A percentile compares a stretch with the other conserved stretches of the same genome.
These are phyloP conservation scores for Canariomyces notabilis DNA, from an alignment of 2,329 filamentous ascomycete genomes.

Conservation along the genomic window DNA sequence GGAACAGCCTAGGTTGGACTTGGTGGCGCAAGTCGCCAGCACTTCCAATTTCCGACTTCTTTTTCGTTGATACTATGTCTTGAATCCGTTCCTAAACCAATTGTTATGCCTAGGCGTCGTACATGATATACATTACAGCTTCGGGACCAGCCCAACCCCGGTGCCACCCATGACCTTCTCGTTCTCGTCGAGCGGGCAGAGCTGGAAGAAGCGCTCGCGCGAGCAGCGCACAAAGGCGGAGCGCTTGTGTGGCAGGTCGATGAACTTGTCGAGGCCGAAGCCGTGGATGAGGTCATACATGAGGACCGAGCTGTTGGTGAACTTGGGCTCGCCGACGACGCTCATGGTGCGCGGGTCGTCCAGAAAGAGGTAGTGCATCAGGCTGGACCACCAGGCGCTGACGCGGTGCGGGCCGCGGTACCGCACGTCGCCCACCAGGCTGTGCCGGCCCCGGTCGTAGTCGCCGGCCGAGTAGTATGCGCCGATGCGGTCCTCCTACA, in stretches of 20 bases:
- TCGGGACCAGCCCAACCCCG: slow-evolving; percentile 48
- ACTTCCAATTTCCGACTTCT: no score
- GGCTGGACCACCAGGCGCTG: slow-evolving; percentile 55
- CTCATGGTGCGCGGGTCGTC: slow-evolving; percentile 54
- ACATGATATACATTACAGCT: slow-evolving; percentile 37
- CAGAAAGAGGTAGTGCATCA: slow-evolving; percentile 60
- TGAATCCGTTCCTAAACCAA: no score
- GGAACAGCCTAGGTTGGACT: no score
- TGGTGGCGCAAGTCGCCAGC: no score
- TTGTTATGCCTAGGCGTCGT: no score
- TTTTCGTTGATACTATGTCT: no score
- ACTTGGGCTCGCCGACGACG: slow-evolving; percentile 66
- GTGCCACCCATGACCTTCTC: slow-evolving; percentile 53
- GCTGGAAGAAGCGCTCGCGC: slow-evolving; percentile 64
- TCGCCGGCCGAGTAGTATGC: slow-evolving; percentile 52
- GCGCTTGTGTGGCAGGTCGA: slow-evolving; percentile 68
- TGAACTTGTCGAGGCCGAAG: slow-evolving; percentile 65
- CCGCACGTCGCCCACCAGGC: slow-evolving; percentile 53
- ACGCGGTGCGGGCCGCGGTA: slow-evolving; percentile 58
- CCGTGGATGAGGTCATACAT: slow-evolving; percentile 72
- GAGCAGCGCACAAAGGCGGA: slow-evolving; percentile 62
- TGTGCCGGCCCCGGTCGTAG: slow-evolving; percentile 55
- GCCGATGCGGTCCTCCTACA: slow-evolving; percentile 54
- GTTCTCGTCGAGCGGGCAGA: slow-evolving; percentile 54
- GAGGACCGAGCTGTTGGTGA: slow-evolving; percentile 63